Evolutionary conservation across 352 stramenopile species (phyloP).

Genomic region (Salisapilia sapeloensis): DNA sequence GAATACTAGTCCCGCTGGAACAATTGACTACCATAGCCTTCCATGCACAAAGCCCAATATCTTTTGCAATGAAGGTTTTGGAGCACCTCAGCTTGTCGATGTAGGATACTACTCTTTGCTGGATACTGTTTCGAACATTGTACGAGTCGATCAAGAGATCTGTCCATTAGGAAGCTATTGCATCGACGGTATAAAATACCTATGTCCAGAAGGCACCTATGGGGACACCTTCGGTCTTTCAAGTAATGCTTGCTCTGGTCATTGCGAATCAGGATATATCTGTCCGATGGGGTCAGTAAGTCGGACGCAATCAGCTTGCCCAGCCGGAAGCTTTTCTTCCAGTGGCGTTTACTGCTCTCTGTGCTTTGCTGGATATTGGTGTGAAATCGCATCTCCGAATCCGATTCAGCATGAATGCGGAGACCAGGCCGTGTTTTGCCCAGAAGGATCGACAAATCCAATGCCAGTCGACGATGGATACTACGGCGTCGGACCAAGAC

Average conservation of each 20-base stretch:
- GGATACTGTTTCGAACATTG: conserved; percentile 5
- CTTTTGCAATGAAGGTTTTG: conserved; percentile 34
- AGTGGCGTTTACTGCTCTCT: conserved; percentile 30
- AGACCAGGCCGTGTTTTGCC: conserved; percentile 20
- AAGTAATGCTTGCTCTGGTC: conserved; percentile 20
- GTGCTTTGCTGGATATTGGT: conserved; percentile 48
- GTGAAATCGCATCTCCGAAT: conserved; percentile 15
- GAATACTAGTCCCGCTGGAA: conserved; percentile 17
- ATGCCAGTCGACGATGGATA: conserved; percentile 13
- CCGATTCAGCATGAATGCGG: conserved; percentile 33
- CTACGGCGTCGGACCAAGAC: conserved; percentile 17
- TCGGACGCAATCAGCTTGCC: conserved; percentile 21
- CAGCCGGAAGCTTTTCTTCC: conserved; percentile 30
- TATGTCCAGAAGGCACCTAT: conserved; percentile 35
- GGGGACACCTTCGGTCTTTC: conserved; percentile 21
- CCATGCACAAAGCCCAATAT: conserved; percentile 14
- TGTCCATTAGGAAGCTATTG: conserved; percentile 50
- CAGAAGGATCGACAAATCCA: conserved; percentile 21
- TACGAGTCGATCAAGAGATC: conserved; percentile 26
- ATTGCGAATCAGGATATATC: conserved; percentile 34
- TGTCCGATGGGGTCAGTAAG: conserved; percentile 25
- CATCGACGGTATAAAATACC: conserved; percentile 19
- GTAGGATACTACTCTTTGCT: conserved; percentile 29
- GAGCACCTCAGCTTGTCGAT: conserved; percentile 12
- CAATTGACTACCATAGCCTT: conserved; percentile 10